Conservation (phyloP, 2,329 filamentous ascomycete species). For the Paramyrothecium sp. region DNA sequence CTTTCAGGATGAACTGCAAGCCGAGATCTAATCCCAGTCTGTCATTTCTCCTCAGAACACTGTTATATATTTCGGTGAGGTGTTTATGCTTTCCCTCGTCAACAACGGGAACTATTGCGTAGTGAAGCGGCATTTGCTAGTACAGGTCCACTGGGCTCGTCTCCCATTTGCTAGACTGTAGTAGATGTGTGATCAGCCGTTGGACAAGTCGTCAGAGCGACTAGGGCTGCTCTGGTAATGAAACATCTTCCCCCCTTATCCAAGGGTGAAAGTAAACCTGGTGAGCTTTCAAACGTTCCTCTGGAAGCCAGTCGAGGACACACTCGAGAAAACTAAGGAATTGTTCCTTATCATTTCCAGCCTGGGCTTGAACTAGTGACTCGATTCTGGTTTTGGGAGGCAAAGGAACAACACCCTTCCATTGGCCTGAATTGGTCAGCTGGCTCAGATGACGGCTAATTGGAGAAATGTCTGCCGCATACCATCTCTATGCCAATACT, state of each 20-base stretch:
- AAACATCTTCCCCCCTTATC: conserved; percentile 44
- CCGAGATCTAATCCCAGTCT: too few relatives aligned
- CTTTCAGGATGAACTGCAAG: too few relatives aligned
- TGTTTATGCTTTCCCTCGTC: too few relatives aligned
- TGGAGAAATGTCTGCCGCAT: conserved; percentile 1
- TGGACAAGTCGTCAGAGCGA: too few relatives aligned
- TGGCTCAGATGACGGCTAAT: background rate
- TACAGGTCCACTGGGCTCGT: too few relatives aligned
- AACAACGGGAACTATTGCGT: too few relatives aligned
- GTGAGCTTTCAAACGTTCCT: conserved; percentile 13
- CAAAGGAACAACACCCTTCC: conserved; percentile 20
- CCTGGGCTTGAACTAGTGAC: conserved; percentile 9
- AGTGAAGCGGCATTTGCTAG: too few relatives aligned
- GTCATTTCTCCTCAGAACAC: too few relatives aligned
- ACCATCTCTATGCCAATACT: conserved; percentile 25
- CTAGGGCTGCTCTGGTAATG: too few relatives aligned
- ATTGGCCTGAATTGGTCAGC: conserved; percentile 15
- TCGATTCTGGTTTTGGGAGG: conserved; percentile 13
- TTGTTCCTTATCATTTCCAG: conserved; percentile 12
- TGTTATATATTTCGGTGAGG: too few relatives aligned
- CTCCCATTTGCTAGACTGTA: too few relatives aligned
- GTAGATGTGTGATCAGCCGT: too few relatives aligned
- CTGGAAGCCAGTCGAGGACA: conserved; percentile 21
- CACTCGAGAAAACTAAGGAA: conserved; percentile 19
- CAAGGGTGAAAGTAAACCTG: conserved; percentile 22